Base-by-base conservation (phyloP, 1,284 basidiomycete genomes). In the Naganishia sp. region DNA sequence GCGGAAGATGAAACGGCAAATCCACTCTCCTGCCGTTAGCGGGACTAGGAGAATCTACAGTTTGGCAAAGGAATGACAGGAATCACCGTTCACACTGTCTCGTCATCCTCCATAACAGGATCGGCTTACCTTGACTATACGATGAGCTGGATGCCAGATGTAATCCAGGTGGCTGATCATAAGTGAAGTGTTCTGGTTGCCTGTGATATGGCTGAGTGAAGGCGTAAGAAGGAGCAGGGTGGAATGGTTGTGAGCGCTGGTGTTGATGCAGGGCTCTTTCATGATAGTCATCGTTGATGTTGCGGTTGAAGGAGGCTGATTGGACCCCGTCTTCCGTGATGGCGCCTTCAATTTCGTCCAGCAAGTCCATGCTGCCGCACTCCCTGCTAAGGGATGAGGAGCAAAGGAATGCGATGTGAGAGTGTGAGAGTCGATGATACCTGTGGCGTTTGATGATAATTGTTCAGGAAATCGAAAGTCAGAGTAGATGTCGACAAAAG, bases 331-430 rank as follows among this genome's bases (percentile, higher is more conserved):
- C 57, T 42, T 61, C 57, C n/a, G 57, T 61, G 46, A 61, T 61
- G 49, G 57, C 57, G n/a, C 47, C 47, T 28, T 61, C 57, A 17
- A 61, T 61, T 32, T 61, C 57, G 21, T 61, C 57, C 21, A 61
- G 57, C 21, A 61, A 6, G 28, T 61, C 49, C 57, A 49, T 49
- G 18, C 21, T 23, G 6, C 21, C 52, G 28, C 18, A 5, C 31
- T 32, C 11, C 10, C 15, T n/a, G n/a, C n/a, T n/a, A n/a, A n/a
- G n/a, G 25, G 11, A 35, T 46, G 45, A 2, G 7, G 7, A n/a
- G 45, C 18, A 15, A 46, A 17, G 6, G 18, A 28, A 28, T 28
- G 28, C 28, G 28, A 28, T 28, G 28, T 2, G 5, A 28, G 28
- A 28, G 2, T 0, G 10, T 39, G 35, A 39, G 2, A 0, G 35